phyloP scores from a whole-genome alignment of 2,329 filamentous ascomycete genomes.

The Arthrobotrys musiformis region DNA sequence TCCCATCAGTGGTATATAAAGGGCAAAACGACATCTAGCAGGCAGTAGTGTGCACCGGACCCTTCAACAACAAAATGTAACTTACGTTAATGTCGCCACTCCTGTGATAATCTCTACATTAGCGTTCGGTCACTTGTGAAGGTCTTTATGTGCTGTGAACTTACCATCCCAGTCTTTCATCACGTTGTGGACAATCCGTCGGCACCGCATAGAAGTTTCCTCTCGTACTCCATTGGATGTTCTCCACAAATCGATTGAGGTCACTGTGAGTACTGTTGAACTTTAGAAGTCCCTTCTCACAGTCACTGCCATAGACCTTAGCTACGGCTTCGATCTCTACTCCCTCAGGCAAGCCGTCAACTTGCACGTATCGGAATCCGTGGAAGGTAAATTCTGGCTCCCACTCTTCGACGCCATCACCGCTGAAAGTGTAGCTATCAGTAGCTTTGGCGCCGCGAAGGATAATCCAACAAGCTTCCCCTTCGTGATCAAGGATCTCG shows the following conservation, averaged over 20 bases:
- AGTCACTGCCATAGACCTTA: constrained; percentile 67
- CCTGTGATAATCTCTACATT: neutral
- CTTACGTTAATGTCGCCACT: constrained; percentile 48
- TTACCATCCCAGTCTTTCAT: constrained; percentile 69
- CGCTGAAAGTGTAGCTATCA: constrained; percentile 45
- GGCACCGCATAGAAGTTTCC: constrained; percentile 71
- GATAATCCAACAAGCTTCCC: constrained; percentile 33
- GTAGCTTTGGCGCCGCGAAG: constrained; percentile 36
- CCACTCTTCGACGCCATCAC: constrained; percentile 60
- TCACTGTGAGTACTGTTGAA: constrained; percentile 68
- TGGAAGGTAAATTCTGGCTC: constrained; percentile 68
- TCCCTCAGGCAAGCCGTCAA: constrained; percentile 64
- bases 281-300: constrained; percentile 65
- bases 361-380: constrained; percentile 68
- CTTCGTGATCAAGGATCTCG: constrained; percentile 35
- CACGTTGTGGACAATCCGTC: constrained; percentile 70
- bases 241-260: constrained; percentile 69
- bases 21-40: neutral
- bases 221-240: constrained; percentile 69
- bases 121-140: neutral
- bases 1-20: neutral
- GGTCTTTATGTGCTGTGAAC: constrained; percentile 62
- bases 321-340: constrained; percentile 59
- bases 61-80: neutral
- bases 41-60: no score